Percentiles rank a stretch among this genome's conserved stretches.
These are phyloP conservation scores for Miscanthus sacchariflorus DNA, from an alignment of 202 grass and related monocot species.

Conservation along the genomic window DNA sequence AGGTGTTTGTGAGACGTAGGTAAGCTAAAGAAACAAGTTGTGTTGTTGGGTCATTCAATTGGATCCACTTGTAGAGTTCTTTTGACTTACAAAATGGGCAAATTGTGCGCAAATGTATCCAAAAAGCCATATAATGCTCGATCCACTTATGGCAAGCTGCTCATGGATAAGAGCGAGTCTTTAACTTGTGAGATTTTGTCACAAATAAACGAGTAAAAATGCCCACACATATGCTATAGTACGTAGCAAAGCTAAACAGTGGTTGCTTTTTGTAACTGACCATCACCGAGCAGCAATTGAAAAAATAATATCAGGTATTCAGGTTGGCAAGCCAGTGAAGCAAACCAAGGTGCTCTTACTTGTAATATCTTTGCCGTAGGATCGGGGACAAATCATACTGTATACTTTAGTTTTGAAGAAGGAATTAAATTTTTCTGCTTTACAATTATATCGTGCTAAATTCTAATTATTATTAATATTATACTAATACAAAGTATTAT, in stretches of 20 bases:
- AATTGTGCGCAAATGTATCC: conserved; percentile 14
- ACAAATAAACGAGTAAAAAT: not conserved
- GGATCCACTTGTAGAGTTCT: not conserved
- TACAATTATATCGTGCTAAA: not conserved
- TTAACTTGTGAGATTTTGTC: not conserved
- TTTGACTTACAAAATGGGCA: not conserved
- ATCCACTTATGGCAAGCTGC: conserved; percentile 8
- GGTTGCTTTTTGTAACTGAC: conserved; percentile 6
- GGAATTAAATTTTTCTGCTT: not conserved
- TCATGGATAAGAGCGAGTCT: conserved; percentile 35
- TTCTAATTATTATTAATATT: not conserved
- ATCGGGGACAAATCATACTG: not conserved
- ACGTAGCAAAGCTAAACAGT: conserved; percentile 29
- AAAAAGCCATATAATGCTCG: conserved; percentile 35
- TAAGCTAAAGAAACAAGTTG: not conserved
- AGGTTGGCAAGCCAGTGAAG: conserved; percentile 26
- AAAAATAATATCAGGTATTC: conserved; percentile 2
- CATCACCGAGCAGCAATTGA: not conserved
- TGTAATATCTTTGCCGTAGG: conserved; percentile 35
- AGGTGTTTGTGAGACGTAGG: not conserved
- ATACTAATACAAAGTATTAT: not conserved
- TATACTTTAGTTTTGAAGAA: not conserved
- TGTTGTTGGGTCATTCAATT: not conserved
- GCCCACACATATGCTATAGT: conserved; percentile 10
- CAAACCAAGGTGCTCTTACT: conserved; percentile 10